These are phyloP conservation scores for Neofusicoccum umdonicola DNA, from an alignment of 2,329 filamentous ascomycete species.

Conservation along the genomic window DNA sequence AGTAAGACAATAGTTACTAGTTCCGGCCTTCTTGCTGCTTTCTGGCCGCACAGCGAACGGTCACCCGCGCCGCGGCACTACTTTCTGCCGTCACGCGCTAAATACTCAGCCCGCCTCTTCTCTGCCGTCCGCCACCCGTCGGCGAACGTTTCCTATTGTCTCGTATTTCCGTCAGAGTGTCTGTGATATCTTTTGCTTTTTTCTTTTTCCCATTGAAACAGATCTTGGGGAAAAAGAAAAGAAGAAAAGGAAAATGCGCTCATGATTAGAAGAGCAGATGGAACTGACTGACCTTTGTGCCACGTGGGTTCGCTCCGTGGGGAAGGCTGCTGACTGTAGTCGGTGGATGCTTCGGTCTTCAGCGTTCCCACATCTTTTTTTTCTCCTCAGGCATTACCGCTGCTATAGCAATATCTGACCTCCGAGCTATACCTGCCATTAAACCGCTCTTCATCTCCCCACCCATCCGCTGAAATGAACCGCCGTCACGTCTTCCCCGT, in stretches of 20 bases:
- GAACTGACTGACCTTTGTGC: not conserved
- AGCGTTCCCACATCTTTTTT: not conserved
- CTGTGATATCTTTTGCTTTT: not conserved
- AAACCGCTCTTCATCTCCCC: not conserved
- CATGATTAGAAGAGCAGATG: no score
- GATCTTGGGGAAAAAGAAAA: not conserved
- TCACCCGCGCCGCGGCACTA: not conserved
- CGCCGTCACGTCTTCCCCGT: no score
- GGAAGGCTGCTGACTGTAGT: no score
- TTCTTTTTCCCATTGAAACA: not conserved
- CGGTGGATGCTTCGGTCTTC: not conserved
- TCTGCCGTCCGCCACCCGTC: no score
- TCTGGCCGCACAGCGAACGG: not conserved
- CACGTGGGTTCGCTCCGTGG: not conserved
- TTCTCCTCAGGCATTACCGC: not conserved
- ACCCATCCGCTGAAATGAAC: not conserved
- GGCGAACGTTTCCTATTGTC: no score
- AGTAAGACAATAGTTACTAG: not conserved
- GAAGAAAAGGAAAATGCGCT: not conserved
- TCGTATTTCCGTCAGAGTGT: not conserved
- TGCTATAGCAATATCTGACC: not conserved
- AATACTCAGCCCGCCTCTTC: not conserved
- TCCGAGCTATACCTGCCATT: not conserved
- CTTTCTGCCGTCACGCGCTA: slow-evolving; percentile 2
- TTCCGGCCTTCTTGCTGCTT: slow-evolving; percentile 7